Percentiles rank a stretch among this genome's conserved stretches.
phyloP scores from a whole-genome alignment of 2,329 filamentous ascomycete species.

The Fusarium veterinarium region DNA sequence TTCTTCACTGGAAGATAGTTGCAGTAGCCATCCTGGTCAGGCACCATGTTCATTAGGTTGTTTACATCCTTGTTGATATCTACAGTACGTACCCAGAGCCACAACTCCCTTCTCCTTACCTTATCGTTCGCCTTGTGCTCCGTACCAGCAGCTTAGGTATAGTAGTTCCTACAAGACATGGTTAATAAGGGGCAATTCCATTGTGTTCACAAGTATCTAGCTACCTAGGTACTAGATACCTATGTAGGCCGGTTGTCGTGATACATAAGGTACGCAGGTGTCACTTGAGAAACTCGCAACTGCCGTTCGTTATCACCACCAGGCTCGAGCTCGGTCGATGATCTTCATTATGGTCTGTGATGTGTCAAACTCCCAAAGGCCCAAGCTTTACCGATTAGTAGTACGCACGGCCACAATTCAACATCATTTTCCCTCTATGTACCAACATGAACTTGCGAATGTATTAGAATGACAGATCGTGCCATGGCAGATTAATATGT shows the following conservation, averaged over 20 bases:
- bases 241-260: background rate
- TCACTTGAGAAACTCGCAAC: background rate
- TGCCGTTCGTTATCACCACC: background rate
- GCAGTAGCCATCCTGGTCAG: slow-evolving; percentile 7
- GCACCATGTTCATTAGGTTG: slow-evolving; percentile 17
- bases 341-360: slow-evolving; percentile 1
- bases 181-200: background rate
- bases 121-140: background rate
- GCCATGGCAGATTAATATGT: background rate
- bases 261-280: background rate
- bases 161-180: slow-evolving; percentile 1
- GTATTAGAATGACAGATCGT: background rate
- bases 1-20: slow-evolving; percentile 1
- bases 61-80: slow-evolving; percentile 22
- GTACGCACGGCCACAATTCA: slow-evolving; percentile 6
- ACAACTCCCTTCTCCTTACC: slow-evolving; percentile 8
- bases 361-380: slow-evolving; percentile 9
- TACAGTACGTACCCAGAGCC: slow-evolving; percentile 34
- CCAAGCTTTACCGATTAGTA: slow-evolving; percentile 22
- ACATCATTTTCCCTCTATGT: background rate
- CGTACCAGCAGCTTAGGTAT: background rate
- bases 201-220: slow-evolving; percentile 3
- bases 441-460: background rate
- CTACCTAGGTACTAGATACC: background rate
- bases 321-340: background rate